Evolutionary conservation across 2,329 filamentous ascomycete species (phyloP).

Genomic region (Blumeriella jaapii): DNA sequence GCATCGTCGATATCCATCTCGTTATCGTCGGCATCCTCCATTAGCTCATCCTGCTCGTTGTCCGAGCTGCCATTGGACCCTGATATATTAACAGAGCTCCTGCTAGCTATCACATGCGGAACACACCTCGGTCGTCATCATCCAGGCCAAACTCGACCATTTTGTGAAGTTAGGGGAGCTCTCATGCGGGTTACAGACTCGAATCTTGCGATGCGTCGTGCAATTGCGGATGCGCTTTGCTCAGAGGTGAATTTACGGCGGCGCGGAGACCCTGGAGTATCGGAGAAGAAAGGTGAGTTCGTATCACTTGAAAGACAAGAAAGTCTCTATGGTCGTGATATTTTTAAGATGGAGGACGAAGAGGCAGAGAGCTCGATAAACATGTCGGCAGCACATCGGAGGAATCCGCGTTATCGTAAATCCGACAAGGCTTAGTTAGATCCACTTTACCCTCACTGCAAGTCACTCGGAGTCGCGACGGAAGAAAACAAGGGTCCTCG

Average conservation of each 20-base stretch:
- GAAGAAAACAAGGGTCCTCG: no score
- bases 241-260: neutral
- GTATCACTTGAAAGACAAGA: no score
- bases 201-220: neutral
- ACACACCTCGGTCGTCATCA: slow-evolving; percentile 26
- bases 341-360: no score
- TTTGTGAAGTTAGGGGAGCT: slow-evolving; percentile 5
- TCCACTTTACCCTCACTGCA: no score
- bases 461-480: no score
- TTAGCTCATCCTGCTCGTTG: slow-evolving; percentile 45
- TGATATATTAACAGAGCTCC: slow-evolving; percentile 10
- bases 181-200: slow-evolving; percentile 2
- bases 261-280: no score
- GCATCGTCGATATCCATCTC: slow-evolving; percentile 25
- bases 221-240: neutral
- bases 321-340: no score
- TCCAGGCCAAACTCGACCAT: slow-evolving; percentile 26
- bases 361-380: no score
- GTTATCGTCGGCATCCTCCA: slow-evolving; percentile 36
- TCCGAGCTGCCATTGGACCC: slow-evolving; percentile 35
- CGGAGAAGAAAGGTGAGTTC: no score
- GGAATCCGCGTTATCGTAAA: no score
- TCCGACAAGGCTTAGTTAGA: no score
- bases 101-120: neutral
- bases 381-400: no score